Percentiles rank a stretch among this genome's conserved stretches.
phyloP scores from a whole-genome alignment of 129 eudicot genomes.

The Silybum marianum region DNA sequence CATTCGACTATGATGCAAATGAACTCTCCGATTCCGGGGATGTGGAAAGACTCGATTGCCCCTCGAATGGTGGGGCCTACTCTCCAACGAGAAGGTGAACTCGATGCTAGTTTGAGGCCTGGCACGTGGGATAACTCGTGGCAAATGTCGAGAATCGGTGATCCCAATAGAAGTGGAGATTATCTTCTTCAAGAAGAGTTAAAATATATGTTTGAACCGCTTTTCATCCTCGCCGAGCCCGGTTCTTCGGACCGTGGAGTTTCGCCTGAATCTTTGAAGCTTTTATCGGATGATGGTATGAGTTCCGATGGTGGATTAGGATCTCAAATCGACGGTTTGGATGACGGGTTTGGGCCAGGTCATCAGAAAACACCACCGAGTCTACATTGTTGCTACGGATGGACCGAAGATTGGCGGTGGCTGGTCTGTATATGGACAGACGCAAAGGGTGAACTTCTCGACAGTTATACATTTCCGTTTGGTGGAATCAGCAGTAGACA shows the following conservation, averaged over 20 bases:
- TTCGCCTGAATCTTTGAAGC: constrained; percentile 66
- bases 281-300: constrained; percentile 69
- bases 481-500: constrained; percentile 98
- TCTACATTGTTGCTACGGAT: constrained; percentile 96
- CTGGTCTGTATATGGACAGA: constrained; percentile 96
- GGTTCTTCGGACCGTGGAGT: constrained; percentile 86
- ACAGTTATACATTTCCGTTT: constrained; percentile 87
- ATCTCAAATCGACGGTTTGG: constrained; percentile 68
- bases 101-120: constrained; percentile 69
- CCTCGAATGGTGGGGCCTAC: constrained; percentile 65
- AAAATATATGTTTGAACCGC: constrained; percentile 93
- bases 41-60: constrained; percentile 91
- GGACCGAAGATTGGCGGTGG: constrained; percentile 99
- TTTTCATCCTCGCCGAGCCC: constrained; percentile 89
- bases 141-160: constrained; percentile 75
- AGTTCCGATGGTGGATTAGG: constrained; percentile 67
- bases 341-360: constrained; percentile 69
- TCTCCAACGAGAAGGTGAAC: constrained; percentile 71
- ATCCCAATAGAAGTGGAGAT: constrained; percentile 61
- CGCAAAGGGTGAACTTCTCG: constrained; percentile 93
- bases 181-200: constrained; percentile 58
- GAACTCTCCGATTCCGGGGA: constrained; percentile 70
- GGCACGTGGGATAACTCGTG: constrained; percentile 95
- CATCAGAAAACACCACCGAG: constrained; percentile 70
- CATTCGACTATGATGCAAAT: constrained; percentile 73